A percentile compares a stretch with the other conserved stretches of the same genome.
phyloP scores from a whole-genome alignment of 2,329 filamentous ascomycete genomes.

The Pyrenophora seminiperda region DNA sequence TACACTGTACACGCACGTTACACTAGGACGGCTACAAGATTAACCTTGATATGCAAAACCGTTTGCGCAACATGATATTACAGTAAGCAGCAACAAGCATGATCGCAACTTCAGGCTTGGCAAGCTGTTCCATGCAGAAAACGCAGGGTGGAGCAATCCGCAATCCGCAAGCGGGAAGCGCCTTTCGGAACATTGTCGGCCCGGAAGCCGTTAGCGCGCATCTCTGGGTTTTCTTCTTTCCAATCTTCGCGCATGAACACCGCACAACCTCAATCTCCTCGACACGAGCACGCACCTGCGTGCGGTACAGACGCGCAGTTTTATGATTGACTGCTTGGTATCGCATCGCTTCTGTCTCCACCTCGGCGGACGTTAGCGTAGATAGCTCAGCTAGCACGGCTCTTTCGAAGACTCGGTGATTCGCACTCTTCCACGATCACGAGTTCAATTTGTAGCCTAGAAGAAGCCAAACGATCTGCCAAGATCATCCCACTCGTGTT shows the following conservation, averaged over 20 bases:
- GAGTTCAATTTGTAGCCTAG: conserved; percentile 89
- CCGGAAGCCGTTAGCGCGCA: conserved; percentile 8
- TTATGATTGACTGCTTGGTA: conserved; percentile 3
- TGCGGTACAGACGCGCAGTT: conserved; percentile 1
- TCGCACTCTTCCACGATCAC: conserved; percentile 70
- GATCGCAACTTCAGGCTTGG: too few relatives aligned
- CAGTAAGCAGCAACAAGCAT: too few relatives aligned
- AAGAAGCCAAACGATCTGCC: conserved; percentile 77
- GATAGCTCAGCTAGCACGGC: conserved; percentile 55
- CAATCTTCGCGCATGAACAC: neutral
- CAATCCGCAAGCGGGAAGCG: conserved; percentile 5
- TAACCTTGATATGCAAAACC: too few relatives aligned
- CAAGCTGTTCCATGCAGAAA: too few relatives aligned
- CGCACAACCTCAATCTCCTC: conserved; percentile 4
- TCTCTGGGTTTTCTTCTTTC: conserved; percentile 13
- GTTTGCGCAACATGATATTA: too few relatives aligned
- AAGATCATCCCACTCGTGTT: conserved; percentile 94
- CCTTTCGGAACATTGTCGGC: conserved; percentile 10
- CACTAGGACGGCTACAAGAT: too few relatives aligned
- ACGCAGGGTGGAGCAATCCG: neutral
- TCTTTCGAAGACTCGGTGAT: conserved; percentile 92
- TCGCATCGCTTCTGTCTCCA: neutral
- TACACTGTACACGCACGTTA: too few relatives aligned
- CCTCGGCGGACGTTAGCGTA: neutral
- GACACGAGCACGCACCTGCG: neutral